phyloP scores from a whole-genome alignment of 2,329 filamentous ascomycete species.

The Elsinoe arachidis region DNA sequence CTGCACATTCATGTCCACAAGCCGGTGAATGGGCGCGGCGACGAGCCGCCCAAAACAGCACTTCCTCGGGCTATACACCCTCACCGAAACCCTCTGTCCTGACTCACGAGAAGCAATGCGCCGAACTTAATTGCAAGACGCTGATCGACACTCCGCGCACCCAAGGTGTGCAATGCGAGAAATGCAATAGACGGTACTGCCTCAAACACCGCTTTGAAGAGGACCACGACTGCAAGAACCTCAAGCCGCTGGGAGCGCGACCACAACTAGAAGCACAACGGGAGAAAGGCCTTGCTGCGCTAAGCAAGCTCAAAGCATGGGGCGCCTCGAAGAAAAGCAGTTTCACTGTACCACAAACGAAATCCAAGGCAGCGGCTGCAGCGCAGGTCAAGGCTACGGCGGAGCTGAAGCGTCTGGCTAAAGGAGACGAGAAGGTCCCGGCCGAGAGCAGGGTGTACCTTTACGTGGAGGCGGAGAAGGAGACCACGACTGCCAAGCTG shows the following conservation, averaged over 20 bases:
- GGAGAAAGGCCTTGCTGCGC: constrained; percentile 62
- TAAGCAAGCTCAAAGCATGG: constrained; percentile 73
- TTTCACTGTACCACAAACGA: constrained; percentile 42
- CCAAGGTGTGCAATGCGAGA: constrained; percentile 61
- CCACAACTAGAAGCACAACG: constrained; percentile 37
- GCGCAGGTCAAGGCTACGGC: constrained; percentile 62
- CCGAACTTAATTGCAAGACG: constrained; percentile 58
- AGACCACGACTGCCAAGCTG: constrained; percentile 73
- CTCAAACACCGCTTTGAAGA: constrained; percentile 67
- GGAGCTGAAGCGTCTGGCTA: constrained; percentile 74
- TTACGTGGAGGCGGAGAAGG: constrained; percentile 80
- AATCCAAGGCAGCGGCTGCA: constrained; percentile 45
- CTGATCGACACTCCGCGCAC: constrained; percentile 59
- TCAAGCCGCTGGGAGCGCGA: constrained; percentile 52
- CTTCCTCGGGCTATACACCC: constrained; percentile 22
- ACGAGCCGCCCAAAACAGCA: constrained; percentile 33
- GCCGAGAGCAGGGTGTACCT: constrained; percentile 82
- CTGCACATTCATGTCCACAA: constrained; percentile 60
- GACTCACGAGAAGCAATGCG: constrained; percentile 60
- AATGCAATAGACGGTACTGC: constrained; percentile 67
- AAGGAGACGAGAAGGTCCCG: constrained; percentile 76
- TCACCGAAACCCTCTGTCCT: constrained; percentile 47
- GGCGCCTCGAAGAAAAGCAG: constrained; percentile 53
- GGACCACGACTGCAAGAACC: constrained; percentile 75
- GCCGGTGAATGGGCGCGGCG: constrained; percentile 52